A percentile compares a stretch with the other conserved stretches of the same genome.
phyloP scores from a whole-genome alignment of 129 eudicot genomes.

The Flaveria trinervia region DNA sequence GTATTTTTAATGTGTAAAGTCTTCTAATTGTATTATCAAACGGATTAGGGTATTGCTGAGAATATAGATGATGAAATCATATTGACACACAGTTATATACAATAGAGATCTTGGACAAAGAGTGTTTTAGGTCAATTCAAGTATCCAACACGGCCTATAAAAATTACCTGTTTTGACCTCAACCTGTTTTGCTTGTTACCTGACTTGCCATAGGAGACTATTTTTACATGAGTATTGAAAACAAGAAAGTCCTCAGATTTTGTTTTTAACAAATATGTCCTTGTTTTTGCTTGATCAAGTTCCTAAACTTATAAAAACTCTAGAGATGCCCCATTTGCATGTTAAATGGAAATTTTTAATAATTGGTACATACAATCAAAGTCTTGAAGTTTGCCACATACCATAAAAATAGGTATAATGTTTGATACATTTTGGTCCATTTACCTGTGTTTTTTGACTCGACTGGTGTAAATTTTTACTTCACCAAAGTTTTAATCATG shows the following conservation, averaged over 20 bases:
- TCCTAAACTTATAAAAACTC: background rate
- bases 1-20: too few species aligned
- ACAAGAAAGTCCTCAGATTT: background rate
- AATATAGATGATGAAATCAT: background rate
- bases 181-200: background rate
- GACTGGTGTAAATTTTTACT: background rate
- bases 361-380: background rate
- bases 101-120: background rate
- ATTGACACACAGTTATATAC: background rate
- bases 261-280: background rate
- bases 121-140: background rate
- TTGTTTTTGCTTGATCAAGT: background rate
- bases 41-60: background rate
- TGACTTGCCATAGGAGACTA: too few species aligned
- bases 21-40: background rate
- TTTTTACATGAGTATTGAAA: too few species aligned
- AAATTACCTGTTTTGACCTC: background rate
- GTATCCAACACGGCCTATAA: background rate
- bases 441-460: background rate
- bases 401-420: background rate
- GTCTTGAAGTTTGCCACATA: background rate
- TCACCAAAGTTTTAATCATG: background rate
- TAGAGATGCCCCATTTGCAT: background rate
- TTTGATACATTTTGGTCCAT: background rate
- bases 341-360: background rate